A percentile compares a stretch with the other conserved stretches of the same genome.
Evolutionary conservation across 768 basidiomycete species (phyloP).

Genomic region (Termitomyces sp.): DNA sequence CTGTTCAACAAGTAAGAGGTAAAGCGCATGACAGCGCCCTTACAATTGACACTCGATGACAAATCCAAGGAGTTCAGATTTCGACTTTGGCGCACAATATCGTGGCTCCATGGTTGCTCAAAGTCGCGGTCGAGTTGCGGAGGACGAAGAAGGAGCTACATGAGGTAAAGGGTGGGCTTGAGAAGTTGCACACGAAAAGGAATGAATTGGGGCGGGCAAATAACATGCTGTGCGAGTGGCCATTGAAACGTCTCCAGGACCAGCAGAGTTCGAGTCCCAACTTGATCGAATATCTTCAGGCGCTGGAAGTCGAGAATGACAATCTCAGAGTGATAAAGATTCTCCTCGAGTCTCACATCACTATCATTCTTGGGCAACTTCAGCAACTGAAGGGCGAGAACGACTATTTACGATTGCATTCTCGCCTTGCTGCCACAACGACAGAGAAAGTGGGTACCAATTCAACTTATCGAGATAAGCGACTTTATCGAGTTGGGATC

Average conservation of each 20-base stretch:
- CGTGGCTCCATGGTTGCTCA: no score
- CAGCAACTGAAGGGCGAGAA: not conserved
- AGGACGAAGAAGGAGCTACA: not conserved
- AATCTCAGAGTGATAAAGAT: not conserved
- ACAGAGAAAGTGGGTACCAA: not conserved
- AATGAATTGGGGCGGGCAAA: not conserved
- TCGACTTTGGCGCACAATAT: not conserved
- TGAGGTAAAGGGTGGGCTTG: not conserved
- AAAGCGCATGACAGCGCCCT: not conserved
- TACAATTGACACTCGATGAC: not conserved
- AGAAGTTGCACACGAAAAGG: not conserved
- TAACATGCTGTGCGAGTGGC: not conserved
- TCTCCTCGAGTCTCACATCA: not conserved
- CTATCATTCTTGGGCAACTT: not conserved
- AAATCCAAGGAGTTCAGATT: not conserved
- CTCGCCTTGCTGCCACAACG: not conserved
- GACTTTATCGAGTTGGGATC: not conserved
- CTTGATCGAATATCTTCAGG: not conserved
- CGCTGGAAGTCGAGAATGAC: not conserved
- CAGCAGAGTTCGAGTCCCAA: not conserved
- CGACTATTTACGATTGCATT: not conserved
- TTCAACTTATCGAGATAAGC: not conserved
- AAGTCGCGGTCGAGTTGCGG: not conserved
- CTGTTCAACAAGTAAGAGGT: not conserved
- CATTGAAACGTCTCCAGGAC: not conserved